phyloP scores from a whole-genome alignment of 371 early-diverging fungal genomes.

The Chytridium lagenaria region DNA sequence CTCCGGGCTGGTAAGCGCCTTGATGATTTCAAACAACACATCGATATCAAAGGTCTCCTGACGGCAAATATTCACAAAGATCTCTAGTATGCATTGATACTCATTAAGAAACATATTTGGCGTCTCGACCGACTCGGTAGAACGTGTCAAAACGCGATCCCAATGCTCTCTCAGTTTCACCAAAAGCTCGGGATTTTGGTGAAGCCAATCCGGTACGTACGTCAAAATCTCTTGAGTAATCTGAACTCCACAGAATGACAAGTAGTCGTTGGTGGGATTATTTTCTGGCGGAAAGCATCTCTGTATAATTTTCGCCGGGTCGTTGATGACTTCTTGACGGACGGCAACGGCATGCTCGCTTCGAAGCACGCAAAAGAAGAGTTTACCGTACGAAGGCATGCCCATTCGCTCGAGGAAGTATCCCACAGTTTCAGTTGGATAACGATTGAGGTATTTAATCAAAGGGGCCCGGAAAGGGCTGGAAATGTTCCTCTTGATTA shows the following conservation, averaged over 20 bases:
- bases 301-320: constrained; percentile 62
- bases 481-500: constrained; percentile 78
- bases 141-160: constrained; percentile 23
- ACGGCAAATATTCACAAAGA: constrained; percentile 66
- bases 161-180: constrained; percentile 34
- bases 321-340: constrained; percentile 71
- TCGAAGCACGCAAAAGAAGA: constrained; percentile 76
- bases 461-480: constrained; percentile 94
- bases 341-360: constrained; percentile 69
- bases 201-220: constrained; percentile 69
- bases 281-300: constrained; percentile 58
- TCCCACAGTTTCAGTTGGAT: constrained; percentile 80
- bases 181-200: constrained; percentile 34
- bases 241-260: constrained; percentile 55
- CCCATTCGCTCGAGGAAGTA: constrained; percentile 83
- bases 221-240: constrained; percentile 68
- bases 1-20: constrained; percentile 74
- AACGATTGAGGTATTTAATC: constrained; percentile 87
- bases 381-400: constrained; percentile 53
- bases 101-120: constrained; percentile 54
- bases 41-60: constrained; percentile 69
- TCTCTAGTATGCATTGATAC: constrained; percentile 65
- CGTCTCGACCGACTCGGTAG: constrained; percentile 39
- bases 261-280: constrained; percentile 3
- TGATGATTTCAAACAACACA: constrained; percentile 77